A percentile compares a stretch with the other conserved stretches of the same genome.
phyloP scores from a whole-genome alignment of 345 rosid species.

The Citrus glauca region DNA sequence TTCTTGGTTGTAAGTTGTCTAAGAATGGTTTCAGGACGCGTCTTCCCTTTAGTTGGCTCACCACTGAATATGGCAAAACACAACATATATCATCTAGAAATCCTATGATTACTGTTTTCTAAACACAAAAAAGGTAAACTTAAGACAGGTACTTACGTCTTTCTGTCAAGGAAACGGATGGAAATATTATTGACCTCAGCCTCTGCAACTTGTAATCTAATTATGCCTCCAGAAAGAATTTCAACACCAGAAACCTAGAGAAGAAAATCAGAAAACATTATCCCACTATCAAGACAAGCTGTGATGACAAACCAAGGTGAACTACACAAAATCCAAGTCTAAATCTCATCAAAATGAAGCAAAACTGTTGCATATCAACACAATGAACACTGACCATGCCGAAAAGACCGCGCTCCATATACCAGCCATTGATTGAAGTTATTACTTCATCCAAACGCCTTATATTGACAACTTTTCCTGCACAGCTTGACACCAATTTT shows the following conservation, averaged over 20 bases:
- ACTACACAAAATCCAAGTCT: background rate
- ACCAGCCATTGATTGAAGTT: slow-evolving; percentile 90
- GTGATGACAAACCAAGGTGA: background rate
- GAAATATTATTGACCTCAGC: slow-evolving; percentile 92
- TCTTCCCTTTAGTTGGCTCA: slow-evolving; percentile 90
- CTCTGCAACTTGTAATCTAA: slow-evolving; percentile 88
- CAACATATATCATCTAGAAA: slow-evolving; percentile 8
- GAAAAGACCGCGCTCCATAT: slow-evolving; percentile 91
- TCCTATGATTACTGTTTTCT: background rate
- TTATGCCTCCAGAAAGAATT: slow-evolving; percentile 89
- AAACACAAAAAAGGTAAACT: slow-evolving; percentile 1
- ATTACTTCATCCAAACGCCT: slow-evolving; percentile 88
- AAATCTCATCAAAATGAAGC: background rate
- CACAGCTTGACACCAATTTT: slow-evolving; percentile 69
- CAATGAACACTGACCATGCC: slow-evolving; percentile 62
- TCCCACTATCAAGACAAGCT: background rate
- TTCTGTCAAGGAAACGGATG: slow-evolving; percentile 82
- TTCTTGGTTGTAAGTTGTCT: slow-evolving; percentile 95
- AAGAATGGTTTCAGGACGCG: slow-evolving; percentile 77
- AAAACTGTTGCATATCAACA: background rate
- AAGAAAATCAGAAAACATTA: background rate
- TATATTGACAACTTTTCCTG: slow-evolving; percentile 91
- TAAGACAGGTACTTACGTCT: slow-evolving; percentile 63
- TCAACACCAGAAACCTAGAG: slow-evolving; percentile 83
- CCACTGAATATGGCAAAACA: slow-evolving; percentile 53